Evolutionary conservation across 257 asterid genomes (phyloP).

Genomic region (Nicotiana otophora): DNA sequence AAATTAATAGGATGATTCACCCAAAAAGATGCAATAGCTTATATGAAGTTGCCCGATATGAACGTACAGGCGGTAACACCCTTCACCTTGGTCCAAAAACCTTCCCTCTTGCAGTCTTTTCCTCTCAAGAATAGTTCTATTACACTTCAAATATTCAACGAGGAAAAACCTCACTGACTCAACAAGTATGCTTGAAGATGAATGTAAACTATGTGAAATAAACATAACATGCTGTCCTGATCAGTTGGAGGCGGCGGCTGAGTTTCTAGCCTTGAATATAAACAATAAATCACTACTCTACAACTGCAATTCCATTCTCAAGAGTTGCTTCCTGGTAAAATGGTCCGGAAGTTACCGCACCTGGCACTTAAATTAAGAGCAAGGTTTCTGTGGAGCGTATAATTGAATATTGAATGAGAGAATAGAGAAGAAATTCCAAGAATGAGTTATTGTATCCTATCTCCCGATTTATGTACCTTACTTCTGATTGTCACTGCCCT

Average conservation of each 20-base stretch:
- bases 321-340: too few species aligned
- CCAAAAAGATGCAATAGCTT: neutral
- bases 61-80: neutral
- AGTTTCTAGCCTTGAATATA: neutral
- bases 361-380: neutral
- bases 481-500: conserved; percentile 31
- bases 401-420: neutral
- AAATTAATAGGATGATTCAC: neutral
- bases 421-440: neutral
- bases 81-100: neutral
- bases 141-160: neutral
- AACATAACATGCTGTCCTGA: neutral
- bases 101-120: neutral
- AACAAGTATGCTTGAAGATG: neutral
- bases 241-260: neutral
- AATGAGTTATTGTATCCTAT: conserved; percentile 36
- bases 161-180: neutral
- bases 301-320: neutral
- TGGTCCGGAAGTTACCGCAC: neutral
- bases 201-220: neutral
- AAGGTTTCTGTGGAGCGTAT: neutral
- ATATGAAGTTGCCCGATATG: neutral
- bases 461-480: conserved; percentile 27
- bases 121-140: neutral
- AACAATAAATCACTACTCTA: neutral